Evolutionary conservation across 306 rosid genomes (phyloP), one percentile per base, ranked within the genome.

Genomic region (cucumber (Cucumis sativus)): DNA sequence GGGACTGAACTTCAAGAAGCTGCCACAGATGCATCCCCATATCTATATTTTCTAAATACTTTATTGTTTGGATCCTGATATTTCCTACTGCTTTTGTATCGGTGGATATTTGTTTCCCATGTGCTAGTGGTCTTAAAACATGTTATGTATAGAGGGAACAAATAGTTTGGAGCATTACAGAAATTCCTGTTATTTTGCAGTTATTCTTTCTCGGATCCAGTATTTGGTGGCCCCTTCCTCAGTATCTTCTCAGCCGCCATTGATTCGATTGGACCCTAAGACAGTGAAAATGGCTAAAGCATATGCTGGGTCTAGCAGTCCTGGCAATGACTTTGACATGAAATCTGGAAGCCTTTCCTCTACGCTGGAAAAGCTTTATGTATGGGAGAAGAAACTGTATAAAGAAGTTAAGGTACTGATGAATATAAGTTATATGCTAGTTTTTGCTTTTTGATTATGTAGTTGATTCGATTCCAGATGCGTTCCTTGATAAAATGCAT

Each of bases 401-500:
- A 96, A 92, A 85, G 99, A 96, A 92, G 91, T 96, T 59, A 92
- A 91, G 99, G 99, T 96, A 85, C 66, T 79, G 51, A n/a, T 49
- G 70, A 41, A 12, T 57, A 43, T 7, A 43, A 79, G 20, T 13
- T 18, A n/a, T 30, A 47, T 58, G 39, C 39, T 72, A 51, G 17
- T 25, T 14, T 47, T 30, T 72, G 60, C 77, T 15, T 30, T 28
- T 30, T 30, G 61, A 51, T 25, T 51, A 51, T 30, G 45, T 40
- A 49, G 41, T 28, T 28, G 47, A 72, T 25, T 72, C 0, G 25
- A 17, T 71, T 71, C 54, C 58, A 45, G 40, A 7, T 20, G 35
- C 7, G 2, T 43, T 70, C 35, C 59, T 47, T 15, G 8, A 20
- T 45, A 71, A 17, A 17, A 39, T 66, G 21, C 30, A 17, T 71